These are phyloP conservation scores for Edaphochlamys debaryana DNA, from an alignment of 139 green algal species.

Conservation along the genomic window DNA sequence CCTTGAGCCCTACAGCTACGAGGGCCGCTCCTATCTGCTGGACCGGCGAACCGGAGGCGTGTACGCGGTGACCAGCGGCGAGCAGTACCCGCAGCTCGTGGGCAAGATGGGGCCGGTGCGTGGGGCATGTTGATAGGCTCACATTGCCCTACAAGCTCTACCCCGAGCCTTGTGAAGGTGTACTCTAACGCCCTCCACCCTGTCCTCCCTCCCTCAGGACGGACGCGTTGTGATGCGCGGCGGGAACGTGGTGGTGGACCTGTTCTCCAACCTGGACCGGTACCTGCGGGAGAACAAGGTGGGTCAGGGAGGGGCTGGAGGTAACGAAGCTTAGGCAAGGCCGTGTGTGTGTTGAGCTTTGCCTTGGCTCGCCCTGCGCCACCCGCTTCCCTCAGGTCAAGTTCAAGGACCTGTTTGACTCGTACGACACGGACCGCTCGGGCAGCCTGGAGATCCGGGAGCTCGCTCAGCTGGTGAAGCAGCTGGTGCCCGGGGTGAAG, in stretches of 20 bases:
- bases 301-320: neutral
- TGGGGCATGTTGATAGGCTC: neutral
- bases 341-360: too few species aligned
- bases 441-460: conserved; percentile 42
- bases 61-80: conserved; percentile 9
- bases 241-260: conserved; percentile 24
- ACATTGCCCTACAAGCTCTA: neutral
- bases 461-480: conserved; percentile 34
- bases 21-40: conserved; percentile 28
- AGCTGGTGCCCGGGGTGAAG: conserved; percentile 35
- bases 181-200: neutral
- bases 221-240: conserved; percentile 18
- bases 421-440: conserved; percentile 37
- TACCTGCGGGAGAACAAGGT: conserved; percentile 44
- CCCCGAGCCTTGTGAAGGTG: neutral
- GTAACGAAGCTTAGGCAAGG: too few species aligned
- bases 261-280: conserved; percentile 36
- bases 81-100: conserved; percentile 39
- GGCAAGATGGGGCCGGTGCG: conserved; percentile 18
- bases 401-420: conserved; percentile 41
- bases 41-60: conserved; percentile 29
- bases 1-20: conserved; percentile 24
- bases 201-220: conserved; percentile 9
- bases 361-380: too few species aligned
- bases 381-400: conserved; percentile 23